Evolutionary conservation across 2,329 filamentous ascomycete species (phyloP), one percentile per base, ranked within the genome.

Genomic region (Berkeleyomyces rouxiae): DNA sequence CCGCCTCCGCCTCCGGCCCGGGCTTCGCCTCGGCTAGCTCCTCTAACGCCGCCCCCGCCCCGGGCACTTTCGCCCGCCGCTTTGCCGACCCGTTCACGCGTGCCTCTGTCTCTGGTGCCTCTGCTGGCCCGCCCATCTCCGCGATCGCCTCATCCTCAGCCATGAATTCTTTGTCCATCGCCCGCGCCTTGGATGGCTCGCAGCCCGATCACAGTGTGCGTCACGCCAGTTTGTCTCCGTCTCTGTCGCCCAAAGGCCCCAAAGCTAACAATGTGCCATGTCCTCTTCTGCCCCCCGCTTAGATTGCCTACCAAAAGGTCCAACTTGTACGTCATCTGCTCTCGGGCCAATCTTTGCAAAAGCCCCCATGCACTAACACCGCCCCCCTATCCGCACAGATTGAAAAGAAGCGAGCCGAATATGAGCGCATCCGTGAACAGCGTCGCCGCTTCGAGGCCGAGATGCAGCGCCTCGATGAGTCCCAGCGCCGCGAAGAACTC

Each of bases 381-480:
- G 9, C 23, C 51, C 33, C 51, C 33, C 31, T 39, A 16, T 39
- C 5, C 64, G 59, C 63, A 64, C 73, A 96, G 91, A 83, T 96
- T 71, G 91, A 96, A 73, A 93, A 93, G 75, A 96, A 96, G 75
- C 90, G 90, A 70, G 78, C 88, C 70, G 90, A 96, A 73, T 95
- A 95, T 76, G 92, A 97, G 73, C 85, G 86, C 70, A 85, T 97
- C 69, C 83, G 89, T 67, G 89, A 95, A 74, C 89, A 95, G 72
- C 90, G 89, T 70, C 84, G 89, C 67, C 84, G 87, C 55, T 96
- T 96, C 69, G 90, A 97, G 75, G 85, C 88, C 67, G 90, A 96
- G 73, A 90, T 99, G 83, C 88, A 91, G 72, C 82, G 90, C 68
- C 80, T 96, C 66, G 90, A 96, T 69, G 81, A 91, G 68, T 87